These are phyloP conservation scores for Sphagnum tenellum DNA, from an alignment of 225 moss, liverwort and hornwort species.

Conservation along the genomic window DNA sequence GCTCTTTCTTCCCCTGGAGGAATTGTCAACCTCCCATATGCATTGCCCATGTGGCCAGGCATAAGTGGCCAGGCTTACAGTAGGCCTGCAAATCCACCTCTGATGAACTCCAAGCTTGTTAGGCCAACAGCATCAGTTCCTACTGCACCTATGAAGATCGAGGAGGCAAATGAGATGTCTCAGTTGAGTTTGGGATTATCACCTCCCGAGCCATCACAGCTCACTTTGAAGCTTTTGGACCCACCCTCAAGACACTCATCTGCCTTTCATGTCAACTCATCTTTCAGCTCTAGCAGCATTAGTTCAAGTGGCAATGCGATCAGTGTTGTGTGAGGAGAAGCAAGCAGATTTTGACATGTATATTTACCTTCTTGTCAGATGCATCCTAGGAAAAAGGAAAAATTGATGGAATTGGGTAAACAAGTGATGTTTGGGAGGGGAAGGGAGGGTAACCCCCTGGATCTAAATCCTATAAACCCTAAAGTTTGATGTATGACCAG, in stretches of 20 bases:
- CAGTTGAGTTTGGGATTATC: slow-evolving; percentile 78
- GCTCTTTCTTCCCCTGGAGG: slow-evolving; percentile 36
- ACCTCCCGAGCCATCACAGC: slow-evolving; percentile 78
- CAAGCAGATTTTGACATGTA: slow-evolving; percentile 12
- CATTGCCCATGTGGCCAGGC: slow-evolving; percentile 69
- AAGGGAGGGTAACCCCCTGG: too few relatives aligned
- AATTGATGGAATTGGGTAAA: too few relatives aligned
- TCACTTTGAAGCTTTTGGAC: slow-evolving; percentile 76
- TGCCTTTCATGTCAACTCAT: slow-evolving; percentile 76
- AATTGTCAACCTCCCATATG: slow-evolving; percentile 41
- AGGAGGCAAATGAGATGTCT: slow-evolving; percentile 90
- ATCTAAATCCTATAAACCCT: too few relatives aligned
- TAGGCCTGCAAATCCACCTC: slow-evolving; percentile 37
- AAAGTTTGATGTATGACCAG: too few relatives aligned
- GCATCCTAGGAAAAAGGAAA: too few relatives aligned
- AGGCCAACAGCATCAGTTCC: slow-evolving; percentile 77
- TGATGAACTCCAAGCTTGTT: slow-evolving; percentile 63
- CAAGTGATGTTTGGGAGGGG: too few relatives aligned
- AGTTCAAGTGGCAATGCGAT: slow-evolving; percentile 80
- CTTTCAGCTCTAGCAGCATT: slow-evolving; percentile 70
- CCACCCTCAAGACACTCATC: slow-evolving; percentile 77
- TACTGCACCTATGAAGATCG: slow-evolving; percentile 56
- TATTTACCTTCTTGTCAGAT: too few relatives aligned
- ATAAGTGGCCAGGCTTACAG: slow-evolving; percentile 48
- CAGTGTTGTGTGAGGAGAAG: slow-evolving; percentile 69